phyloP scores from a whole-genome alignment of 768 basidiomycete species.

The Suillus clintonianus region DNA sequence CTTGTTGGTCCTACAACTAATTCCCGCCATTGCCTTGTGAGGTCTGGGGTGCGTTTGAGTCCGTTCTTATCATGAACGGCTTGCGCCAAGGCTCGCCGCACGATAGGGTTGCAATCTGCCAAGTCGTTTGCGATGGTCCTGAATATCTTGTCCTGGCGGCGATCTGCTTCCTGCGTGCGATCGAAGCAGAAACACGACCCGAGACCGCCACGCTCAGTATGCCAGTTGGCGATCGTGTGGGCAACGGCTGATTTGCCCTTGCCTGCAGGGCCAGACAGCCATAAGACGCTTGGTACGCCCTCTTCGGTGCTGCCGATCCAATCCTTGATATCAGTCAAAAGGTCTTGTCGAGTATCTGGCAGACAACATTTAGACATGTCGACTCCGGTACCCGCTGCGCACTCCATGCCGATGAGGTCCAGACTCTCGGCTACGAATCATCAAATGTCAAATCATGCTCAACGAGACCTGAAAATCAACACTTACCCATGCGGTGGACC shows the following conservation, averaged over 20 bases:
- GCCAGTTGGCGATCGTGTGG: slow-evolving; percentile 13
- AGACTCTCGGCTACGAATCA: not conserved
- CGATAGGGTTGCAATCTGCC: not conserved
- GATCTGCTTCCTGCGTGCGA: not conserved
- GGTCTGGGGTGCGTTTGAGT: not conserved
- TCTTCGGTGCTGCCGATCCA: slow-evolving; percentile 11
- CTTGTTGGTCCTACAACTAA: slow-evolving; percentile 14
- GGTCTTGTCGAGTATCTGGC: slow-evolving; percentile 9
- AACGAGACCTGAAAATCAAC: fast-evolving
- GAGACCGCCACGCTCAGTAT: slow-evolving; percentile 9
- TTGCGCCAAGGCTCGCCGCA: not conserved
- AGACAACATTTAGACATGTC: slow-evolving; percentile 10
- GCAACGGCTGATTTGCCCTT: slow-evolving; percentile 23
- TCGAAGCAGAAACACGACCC: slow-evolving; percentile 18
- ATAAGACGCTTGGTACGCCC: slow-evolving; percentile 7
- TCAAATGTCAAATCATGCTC: not conserved
- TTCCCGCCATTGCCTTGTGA: slow-evolving; percentile 14
- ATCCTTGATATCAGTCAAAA: slow-evolving; percentile 15
- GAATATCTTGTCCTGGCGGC: slow-evolving; percentile 2
- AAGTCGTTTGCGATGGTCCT: not conserved
- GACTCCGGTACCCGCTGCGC: not conserved
- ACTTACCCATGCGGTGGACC: not conserved
- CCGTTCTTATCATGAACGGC: not conserved
- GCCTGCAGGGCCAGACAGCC: slow-evolving; percentile 14
- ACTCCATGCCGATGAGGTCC: slow-evolving; percentile 1